Percentiles rank a stretch among this genome's conserved stretches.
phyloP scores from a whole-genome alignment of 225 moss, liverwort and hornwort species.

The Pseudoscleropodium purum region DNA sequence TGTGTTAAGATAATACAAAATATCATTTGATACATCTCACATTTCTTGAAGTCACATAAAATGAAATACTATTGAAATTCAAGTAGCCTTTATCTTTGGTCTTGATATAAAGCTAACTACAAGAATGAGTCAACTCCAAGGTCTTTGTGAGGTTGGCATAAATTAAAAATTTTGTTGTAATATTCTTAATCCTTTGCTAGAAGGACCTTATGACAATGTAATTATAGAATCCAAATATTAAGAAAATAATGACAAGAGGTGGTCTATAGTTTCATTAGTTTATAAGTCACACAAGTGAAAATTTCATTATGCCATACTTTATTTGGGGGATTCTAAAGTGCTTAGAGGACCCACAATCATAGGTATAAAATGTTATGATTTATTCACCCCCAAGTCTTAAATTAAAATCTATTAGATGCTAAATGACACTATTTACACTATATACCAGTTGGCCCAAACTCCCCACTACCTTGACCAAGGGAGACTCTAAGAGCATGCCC shows the following conservation, averaged over 20 bases:
- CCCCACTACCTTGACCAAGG: too few species aligned
- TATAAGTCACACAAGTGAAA: background rate
- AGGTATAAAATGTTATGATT: background rate
- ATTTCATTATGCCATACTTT: background rate
- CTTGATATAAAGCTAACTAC: too few species aligned
- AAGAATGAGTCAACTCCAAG: background rate
- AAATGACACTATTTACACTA: background rate
- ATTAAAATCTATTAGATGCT: background rate
- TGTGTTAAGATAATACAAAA: rapidly evolving
- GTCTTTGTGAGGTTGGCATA: background rate
- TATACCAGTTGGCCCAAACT: too few species aligned
- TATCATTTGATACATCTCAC: too few species aligned
- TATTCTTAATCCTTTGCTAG: background rate
- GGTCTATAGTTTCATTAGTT: rapidly evolving
- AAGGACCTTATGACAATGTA: background rate
- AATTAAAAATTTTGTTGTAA: background rate
- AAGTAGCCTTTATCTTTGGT: rapidly evolving
- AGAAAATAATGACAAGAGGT: background rate
- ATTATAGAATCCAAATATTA: background rate
- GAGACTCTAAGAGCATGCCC: too few species aligned
- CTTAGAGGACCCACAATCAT: background rate
- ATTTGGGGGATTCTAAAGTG: background rate
- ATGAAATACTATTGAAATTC: background rate
- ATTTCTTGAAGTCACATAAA: background rate
- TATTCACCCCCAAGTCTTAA: background rate